A percentile compares a stretch with the other conserved stretches of the same genome.
phyloP scores from a whole-genome alignment of 371 early-diverging fungal species.

The Dentiscutata heterogama region DNA sequence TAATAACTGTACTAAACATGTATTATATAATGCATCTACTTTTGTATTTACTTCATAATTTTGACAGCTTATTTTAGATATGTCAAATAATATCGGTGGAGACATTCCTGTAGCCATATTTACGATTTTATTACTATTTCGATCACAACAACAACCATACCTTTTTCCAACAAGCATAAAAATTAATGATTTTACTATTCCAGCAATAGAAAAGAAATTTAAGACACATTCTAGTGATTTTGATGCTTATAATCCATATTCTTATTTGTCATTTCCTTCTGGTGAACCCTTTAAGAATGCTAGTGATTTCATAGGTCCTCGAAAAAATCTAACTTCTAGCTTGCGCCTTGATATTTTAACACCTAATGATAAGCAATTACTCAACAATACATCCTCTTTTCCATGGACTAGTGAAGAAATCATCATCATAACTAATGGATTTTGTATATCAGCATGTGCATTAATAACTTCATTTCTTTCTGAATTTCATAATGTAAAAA shows the following conservation, averaged over 20 bases:
- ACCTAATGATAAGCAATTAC: too few species aligned
- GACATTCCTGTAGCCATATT: neutral
- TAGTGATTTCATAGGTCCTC: neutral
- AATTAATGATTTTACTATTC: neutral
- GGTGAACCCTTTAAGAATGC: neutral
- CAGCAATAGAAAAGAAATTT: too few species aligned
- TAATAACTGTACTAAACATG: neutral
- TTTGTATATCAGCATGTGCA: neutral
- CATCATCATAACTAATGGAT: slow-evolving; percentile 14
- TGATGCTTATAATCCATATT: too few species aligned
- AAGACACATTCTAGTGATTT: too few species aligned
- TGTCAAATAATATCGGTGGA: neutral
- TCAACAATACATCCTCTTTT: neutral
- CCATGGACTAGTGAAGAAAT: slow-evolving; percentile 11
- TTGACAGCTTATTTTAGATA: neutral
- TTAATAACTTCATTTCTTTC: neutral
- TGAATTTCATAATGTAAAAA: neutral
- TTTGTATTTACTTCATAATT: too few species aligned
- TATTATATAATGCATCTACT: neutral
- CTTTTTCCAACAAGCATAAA: neutral
- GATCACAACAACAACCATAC: neutral
- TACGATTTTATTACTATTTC: neutral
- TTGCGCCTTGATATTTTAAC: neutral
- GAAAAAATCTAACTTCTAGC: neutral
- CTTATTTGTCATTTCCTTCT: too few species aligned